Percentiles rank a stretch among this genome's conserved stretches.
Evolutionary conservation across 441 rosid species (phyloP).

Genomic region (Arabidopsis hybrid): DNA sequence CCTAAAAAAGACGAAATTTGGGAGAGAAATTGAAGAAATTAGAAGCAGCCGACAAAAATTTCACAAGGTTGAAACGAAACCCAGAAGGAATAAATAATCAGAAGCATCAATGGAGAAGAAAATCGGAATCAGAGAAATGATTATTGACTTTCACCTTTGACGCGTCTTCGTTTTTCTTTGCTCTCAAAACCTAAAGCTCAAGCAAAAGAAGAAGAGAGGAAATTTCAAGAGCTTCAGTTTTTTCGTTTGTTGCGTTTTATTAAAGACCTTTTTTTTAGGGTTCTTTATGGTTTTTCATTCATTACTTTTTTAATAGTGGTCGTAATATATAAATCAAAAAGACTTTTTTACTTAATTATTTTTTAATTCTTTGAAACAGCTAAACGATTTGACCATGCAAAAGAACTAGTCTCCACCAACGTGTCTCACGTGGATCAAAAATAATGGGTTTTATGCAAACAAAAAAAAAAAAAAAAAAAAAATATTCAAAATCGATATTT

Average conservation of each 20-base stretch:
- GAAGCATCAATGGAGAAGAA: background rate
- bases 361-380: background rate
- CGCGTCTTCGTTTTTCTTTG: background rate
- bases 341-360: background rate
- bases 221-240: background rate
- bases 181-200: conserved; percentile 11
- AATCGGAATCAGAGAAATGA: background rate
- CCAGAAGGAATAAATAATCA: conserved; percentile 10
- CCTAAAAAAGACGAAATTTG: background rate
- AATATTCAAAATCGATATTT: no score
- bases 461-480: no score
- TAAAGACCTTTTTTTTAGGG: background rate
- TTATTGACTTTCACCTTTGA: conserved; percentile 13
- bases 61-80: background rate
- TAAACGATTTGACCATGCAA: background rate
- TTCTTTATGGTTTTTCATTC: background rate
- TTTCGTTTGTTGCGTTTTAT: background rate
- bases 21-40: background rate
- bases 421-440: no score
- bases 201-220: background rate
- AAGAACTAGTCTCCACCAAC: no score
- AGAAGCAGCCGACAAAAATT: background rate
- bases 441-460: no score
- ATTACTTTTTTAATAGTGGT: background rate
- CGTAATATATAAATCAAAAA: no score